phyloP scores from a whole-genome alignment of 2,329 filamentous ascomycete species.

The Cladophialophora chaetospira region DNA sequence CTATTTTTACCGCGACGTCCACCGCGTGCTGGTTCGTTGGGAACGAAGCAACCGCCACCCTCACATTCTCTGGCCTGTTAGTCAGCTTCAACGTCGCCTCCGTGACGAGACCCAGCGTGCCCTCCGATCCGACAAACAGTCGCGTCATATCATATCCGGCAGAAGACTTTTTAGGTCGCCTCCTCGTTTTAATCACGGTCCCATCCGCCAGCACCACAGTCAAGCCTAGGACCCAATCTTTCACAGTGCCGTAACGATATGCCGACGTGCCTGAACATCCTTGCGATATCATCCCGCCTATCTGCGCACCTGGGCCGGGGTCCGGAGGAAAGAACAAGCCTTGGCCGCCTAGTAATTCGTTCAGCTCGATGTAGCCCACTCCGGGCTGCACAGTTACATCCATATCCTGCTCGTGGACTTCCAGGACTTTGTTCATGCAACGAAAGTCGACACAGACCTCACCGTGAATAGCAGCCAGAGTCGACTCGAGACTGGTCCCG shows the following conservation, averaged over 20 bases:
- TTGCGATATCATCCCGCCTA: conserved; percentile 66
- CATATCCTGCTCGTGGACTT: conserved; percentile 83
- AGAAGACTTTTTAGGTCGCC: conserved; percentile 73
- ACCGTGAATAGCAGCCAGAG: conserved; percentile 82
- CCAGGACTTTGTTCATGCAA: conserved; percentile 78
- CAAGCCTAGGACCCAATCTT: conserved; percentile 71
- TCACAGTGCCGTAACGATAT: conserved; percentile 71
- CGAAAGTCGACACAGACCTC: conserved; percentile 88
- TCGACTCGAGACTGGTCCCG: conserved; percentile 82
- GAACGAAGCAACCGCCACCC: conserved; percentile 78
- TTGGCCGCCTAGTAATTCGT: conserved; percentile 69
- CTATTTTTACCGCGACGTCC: conserved; percentile 69
- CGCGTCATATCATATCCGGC: conserved; percentile 82
- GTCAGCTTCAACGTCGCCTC: conserved; percentile 80
- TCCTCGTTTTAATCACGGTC: conserved; percentile 67
- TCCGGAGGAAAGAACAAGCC: conserved; percentile 91
- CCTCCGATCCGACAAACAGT: conserved; percentile 78
- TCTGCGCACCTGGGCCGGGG: conserved; percentile 66
- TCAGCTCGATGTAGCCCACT: conserved; percentile 86
- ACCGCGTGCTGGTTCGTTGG: conserved; percentile 75
- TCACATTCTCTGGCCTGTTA: conserved; percentile 71
- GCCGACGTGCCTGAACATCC: conserved; percentile 66
- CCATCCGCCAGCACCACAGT: conserved; percentile 72
- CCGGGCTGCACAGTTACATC: conserved; percentile 89
- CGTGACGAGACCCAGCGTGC: conserved; percentile 77